Evolutionary conservation across 192 early-diverging fungal genomes (phyloP).

Genomic region (Funneliformis mosseae): DNA sequence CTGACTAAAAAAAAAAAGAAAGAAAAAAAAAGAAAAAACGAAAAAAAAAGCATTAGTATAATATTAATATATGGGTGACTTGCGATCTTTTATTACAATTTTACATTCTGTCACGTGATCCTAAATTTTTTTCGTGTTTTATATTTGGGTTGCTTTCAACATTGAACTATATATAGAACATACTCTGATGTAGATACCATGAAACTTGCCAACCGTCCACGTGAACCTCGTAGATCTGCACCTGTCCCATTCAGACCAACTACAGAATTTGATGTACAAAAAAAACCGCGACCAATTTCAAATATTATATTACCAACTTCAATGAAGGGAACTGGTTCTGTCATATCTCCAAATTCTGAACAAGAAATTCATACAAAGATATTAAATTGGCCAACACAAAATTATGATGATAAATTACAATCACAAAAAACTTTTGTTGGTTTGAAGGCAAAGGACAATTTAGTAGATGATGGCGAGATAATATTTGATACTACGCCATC

Average conservation of each 20-base stretch:
- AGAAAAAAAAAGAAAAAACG: too few relatives aligned
- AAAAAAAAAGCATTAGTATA: not conserved
- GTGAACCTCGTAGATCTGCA: not conserved
- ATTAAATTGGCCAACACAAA: constrained; percentile 4
- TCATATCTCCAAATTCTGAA: not conserved
- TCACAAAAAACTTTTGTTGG: not conserved
- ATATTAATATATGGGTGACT: not conserved
- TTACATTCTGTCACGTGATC: not conserved
- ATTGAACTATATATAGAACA: not conserved
- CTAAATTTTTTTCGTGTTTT: not conserved
- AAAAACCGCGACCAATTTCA: not conserved
- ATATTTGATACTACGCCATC: constrained; percentile 13
- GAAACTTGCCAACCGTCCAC: not conserved
- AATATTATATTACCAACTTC: constrained; percentile 2
- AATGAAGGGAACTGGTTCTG: not conserved
- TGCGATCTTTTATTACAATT: not conserved
- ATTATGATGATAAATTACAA: not conserved
- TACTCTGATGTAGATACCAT: not conserved
- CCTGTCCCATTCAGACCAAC: not conserved
- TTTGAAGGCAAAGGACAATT: not conserved
- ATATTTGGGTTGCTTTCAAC: not conserved
- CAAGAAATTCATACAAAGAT: not conserved
- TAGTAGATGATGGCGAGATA: constrained; percentile 17
- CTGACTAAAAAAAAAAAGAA: too few relatives aligned
- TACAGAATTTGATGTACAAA: not conserved